Evolutionary conservation across 2,329 filamentous ascomycete genomes (phyloP), one percentile per base, ranked within the genome.

Genomic region (Colletotrichum incanum): DNA sequence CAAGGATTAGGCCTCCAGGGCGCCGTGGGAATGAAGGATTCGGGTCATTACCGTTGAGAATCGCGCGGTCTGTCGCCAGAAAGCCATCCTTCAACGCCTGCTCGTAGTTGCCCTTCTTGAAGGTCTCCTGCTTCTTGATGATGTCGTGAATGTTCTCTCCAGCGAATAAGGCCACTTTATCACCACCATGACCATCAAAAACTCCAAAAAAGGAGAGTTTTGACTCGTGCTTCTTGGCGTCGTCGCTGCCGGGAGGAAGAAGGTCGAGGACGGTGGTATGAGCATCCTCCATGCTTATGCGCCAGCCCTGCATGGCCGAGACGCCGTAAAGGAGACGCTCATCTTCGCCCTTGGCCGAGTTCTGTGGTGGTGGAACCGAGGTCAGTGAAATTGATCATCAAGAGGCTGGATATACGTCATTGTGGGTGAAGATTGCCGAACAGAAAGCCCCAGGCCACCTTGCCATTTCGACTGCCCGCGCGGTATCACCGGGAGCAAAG

Each of bases 251-350:
- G 70, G 82, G 79, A 73, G 91, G 87, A 79, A 96, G 90, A 76
- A 98, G 91, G 83, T 98, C 94, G 81, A 99, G 93, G 64, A 98
- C 86, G 67, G 93, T 90, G 74, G 94, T 94, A 86, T 99, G 96
- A 75, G 96, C 92, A 82, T 99, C 96, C 84, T 99, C 96, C 96
- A 99, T 99, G 87, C 94, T 98, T 86, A 99, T 98, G 86, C 96
- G 93, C 96, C 96, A 99, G 87, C 96, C 96, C 86, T 99, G 96
- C 96, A 99, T 99, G 84, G 95, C 95, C 76, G 96, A 99, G 76
- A 98, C 92, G 81, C 96, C 96, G 84, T 94, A 99, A 81, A 96
- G 85, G 81, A 98, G 91, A 81, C 94, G 92, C 76, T 97, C 95
- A 93, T 98, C 95, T 86, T 94, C 92, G 84, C 95, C 95, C 81